phyloP scores from a whole-genome alignment of 225 moss, liverwort and hornwort species.

The Thuidium tamariscinum region DNA sequence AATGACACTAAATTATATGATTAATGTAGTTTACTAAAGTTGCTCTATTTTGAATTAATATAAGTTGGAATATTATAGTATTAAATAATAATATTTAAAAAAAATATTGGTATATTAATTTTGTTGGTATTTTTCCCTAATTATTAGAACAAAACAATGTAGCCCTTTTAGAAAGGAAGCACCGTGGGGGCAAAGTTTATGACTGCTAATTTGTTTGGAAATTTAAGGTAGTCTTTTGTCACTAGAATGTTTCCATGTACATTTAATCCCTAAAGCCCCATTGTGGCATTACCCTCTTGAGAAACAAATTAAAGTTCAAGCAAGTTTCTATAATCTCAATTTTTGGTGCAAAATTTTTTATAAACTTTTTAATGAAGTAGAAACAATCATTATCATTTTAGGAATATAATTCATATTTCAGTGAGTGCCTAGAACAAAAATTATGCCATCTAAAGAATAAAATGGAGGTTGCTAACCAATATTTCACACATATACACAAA shows the following conservation, averaged over 20 bases:
- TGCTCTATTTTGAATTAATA: neutral
- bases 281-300: no score
- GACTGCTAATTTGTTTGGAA: neutral
- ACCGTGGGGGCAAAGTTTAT: neutral
- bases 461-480: neutral
- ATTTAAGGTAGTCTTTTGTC: neutral
- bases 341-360: no score
- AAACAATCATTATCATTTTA: neutral
- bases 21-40: neutral
- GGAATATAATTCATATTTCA: neutral
- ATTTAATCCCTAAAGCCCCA: neutral
- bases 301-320: no score
- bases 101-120: neutral
- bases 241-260: neutral
- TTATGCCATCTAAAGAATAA: neutral
- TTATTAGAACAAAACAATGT: neutral
- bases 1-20: neutral
- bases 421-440: rapidly evolving
- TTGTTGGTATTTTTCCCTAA: rapidly evolving
- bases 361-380: neutral
- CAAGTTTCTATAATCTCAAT: no score
- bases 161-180: neutral
- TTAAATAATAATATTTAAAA: neutral
- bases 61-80: neutral
- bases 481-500: rapidly evolving